Evolutionary conservation across 768 basidiomycete genomes (phyloP).

Genomic region (Termitomyces sp.): DNA sequence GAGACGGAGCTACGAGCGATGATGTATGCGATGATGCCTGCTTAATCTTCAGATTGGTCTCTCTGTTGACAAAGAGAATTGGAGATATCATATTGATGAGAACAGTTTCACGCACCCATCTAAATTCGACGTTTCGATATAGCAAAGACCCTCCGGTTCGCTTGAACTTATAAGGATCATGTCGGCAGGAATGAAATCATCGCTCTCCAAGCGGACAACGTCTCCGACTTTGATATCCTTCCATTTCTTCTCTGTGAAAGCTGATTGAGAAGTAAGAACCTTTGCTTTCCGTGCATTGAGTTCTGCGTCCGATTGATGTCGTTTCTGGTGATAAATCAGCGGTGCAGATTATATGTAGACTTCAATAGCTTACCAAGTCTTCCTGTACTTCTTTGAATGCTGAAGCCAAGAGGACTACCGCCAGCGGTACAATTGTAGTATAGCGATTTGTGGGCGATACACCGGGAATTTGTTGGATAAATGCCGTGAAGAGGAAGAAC

Average conservation of each 20-base stretch:
- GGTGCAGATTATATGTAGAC: neutral
- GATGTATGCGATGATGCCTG: constrained; percentile 86
- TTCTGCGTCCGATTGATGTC: constrained; percentile 91
- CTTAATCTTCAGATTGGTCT: constrained; percentile 99
- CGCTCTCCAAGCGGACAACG: constrained; percentile 81
- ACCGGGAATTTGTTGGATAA: constrained; percentile 95
- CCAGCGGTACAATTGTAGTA: constrained; percentile 92
- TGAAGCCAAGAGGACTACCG: constrained; percentile 83
- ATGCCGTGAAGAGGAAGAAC: constrained; percentile 97
- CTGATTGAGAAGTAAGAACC: constrained; percentile 57
- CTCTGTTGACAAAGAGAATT: constrained; percentile 39
- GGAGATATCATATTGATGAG: neutral
- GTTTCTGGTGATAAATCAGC: constrained; percentile 58
- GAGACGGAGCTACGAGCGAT: constrained; percentile 68
- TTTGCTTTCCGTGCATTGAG: constrained; percentile 82
- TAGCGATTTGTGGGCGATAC: constrained; percentile 95
- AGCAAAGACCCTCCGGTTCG: constrained; percentile 96
- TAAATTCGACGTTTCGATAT: constrained; percentile 96
- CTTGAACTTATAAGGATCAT: constrained; percentile 81
- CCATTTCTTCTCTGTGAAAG: constrained; percentile 80
- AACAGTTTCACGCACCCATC: constrained; percentile 65
- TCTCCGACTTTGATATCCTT: constrained; percentile 88
- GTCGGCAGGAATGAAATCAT: constrained; percentile 97
- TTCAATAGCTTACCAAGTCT: constrained; percentile 63
- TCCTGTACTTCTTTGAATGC: constrained; percentile 96